Evolutionary conservation across 768 basidiomycete genomes (phyloP), one percentile per base, ranked within the genome.

Genomic region (Mycena venus): DNA sequence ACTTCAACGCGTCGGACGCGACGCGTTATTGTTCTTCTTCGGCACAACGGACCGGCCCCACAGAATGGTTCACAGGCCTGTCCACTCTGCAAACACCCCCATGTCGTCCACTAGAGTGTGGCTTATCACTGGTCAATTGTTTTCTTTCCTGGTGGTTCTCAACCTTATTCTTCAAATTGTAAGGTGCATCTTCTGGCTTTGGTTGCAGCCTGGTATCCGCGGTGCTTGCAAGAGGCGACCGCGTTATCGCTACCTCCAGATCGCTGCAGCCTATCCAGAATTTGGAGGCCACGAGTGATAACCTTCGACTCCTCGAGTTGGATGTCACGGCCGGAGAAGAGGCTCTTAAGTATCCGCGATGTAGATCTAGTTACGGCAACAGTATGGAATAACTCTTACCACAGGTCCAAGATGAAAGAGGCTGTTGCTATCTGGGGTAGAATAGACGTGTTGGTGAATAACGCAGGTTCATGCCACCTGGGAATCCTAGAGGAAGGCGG

Each of bases 371-470:
- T 31, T 19, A 4, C 58, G 49, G 42, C 2, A 0, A 40, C 4
- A 34, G 11, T n/a, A 10, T 58, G 9, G 6, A 31, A 58, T n/a
- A 11, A 23, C 31, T 17, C 32, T 32, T 19, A 34, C 27, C 12
- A 23, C 56, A 86, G 86, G 73, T 67, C 70, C 3, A 87, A 84
- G 56, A 83, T 90, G 23, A 82, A 86, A 29, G 78, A 84, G 23
- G 91, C 90, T 3, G 83, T 83, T 23, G 75, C 70, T 3, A 82
- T 83, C 34, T 92, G 90, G 88, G 90, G 90, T 7, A 81, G 83
- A 12, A 86, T 93, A 70, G 91, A 92, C 74, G 88, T 93, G 1
- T 77, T 93, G 32, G 90, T 93, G 40, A 93, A 93, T 72, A 93
- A 93, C 74, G 92, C 92, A 29, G 92, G 90, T 77, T 59, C 70